Evolutionary conservation across 805 yeast genomes (phyloP), one percentile per base, ranked within the genome.

Genomic region (Zygosaccharomyces siamensis): DNA sequence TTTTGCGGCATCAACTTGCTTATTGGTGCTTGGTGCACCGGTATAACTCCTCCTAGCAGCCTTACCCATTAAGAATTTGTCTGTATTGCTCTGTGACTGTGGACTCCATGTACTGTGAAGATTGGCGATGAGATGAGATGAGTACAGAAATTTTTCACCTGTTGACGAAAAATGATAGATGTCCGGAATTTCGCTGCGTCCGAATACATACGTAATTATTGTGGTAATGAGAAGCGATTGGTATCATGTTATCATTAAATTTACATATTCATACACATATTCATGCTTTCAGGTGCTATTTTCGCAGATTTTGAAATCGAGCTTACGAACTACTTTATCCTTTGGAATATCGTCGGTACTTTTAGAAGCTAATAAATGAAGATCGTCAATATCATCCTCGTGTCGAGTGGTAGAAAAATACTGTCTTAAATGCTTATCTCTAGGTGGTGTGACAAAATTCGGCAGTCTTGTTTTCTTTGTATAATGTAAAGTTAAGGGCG

Each of bases 1-100:
- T 54, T 81, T 82, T 46, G 80, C 84, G 10, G 86, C 84, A 6
- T 84, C 77, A 10, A 81, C 88, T n/a, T 79, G 75, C 8, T 77
- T 76, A 33, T 75, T 79, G 1, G 78, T 68, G 14, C 79, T 75
- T 39, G 71, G 60, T 4, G 76, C 63, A 28, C 75, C 70, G 20
- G 73, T 67, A 56, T 81, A 83, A 69, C 77, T 81, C 72, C 83
- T 84, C 63, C 76, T 83, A 7, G 77, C 78, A 14, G 82, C 84
- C 60, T 79, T 81, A 26, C 79, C 83, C 89, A 80, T 83, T 14
- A 24, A 44, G 41, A 32, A 20, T 37, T 27, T 21, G 14, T 8
- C n/a, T 32, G 26, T 20, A 11, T 21, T 43, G 20, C 14, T 20
- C 21, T 23, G 28, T 24, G 23, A 18, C 14, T 28, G 7, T 18